Conservation (phyloP, 257 asterid species). For the Ilex asprella region DNA sequence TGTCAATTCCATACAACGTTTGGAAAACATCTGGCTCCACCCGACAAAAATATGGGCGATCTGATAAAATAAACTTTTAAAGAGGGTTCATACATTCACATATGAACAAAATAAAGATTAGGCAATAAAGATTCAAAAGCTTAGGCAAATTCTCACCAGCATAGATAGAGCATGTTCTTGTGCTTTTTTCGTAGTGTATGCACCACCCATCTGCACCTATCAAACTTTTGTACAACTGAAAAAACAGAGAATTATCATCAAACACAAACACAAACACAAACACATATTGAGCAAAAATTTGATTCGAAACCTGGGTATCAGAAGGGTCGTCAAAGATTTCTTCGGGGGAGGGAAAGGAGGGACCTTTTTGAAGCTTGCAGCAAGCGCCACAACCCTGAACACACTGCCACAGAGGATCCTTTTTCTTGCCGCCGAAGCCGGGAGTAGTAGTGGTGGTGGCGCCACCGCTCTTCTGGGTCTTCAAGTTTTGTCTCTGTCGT, state of each 20-base stretch:
- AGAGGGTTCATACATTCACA: not conserved
- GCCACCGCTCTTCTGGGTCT: conserved; percentile 7
- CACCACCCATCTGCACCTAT: conserved; percentile 97
- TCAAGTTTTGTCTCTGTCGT: conserved; percentile 23
- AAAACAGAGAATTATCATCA: not conserved
- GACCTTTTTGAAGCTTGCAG: conserved; percentile 87
- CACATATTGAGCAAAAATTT: not conserved
- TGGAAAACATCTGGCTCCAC: conserved; percentile 72
- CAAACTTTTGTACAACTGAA: conserved; percentile 67
- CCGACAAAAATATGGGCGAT: conserved; percentile 87
- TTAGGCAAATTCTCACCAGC: conserved; percentile 33
- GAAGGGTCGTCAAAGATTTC: conserved; percentile 78
- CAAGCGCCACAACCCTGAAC: conserved; percentile 86
- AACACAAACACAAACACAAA: not conserved
- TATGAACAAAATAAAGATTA: not conserved
- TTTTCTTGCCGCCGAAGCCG: conserved; percentile 67
- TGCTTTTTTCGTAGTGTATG: conserved; percentile 66
- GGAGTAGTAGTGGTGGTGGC: conserved; percentile 3
- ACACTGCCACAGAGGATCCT: conserved; percentile 76
- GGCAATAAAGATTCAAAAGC: not conserved
- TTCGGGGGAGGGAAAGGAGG: conserved; percentile 68
- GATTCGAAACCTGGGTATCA: conserved; percentile 59
- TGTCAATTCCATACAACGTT: conserved; percentile 62
- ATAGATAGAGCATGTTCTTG: conserved; percentile 76
- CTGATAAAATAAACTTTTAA: conserved; percentile 14